Evolutionary conservation across 2,329 filamentous ascomycete species (phyloP), one percentile per base, ranked within the genome.

Genomic region (Thelonectria blattea): DNA sequence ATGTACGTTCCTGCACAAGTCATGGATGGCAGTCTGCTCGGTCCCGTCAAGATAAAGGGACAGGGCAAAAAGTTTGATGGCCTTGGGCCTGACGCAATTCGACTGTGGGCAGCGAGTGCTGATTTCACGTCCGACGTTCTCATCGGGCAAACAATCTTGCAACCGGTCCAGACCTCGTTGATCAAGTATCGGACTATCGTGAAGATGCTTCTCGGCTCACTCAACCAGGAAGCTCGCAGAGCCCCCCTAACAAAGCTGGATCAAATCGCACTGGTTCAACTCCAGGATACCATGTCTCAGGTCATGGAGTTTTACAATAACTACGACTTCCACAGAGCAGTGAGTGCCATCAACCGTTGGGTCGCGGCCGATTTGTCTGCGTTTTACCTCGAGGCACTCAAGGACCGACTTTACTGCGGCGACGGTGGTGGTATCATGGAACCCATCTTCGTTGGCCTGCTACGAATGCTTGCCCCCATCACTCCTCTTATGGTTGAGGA

Each of bases 311-410:
- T 89, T 20, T 93, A 89, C 71, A 77, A 84, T 37, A 85, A 85
- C 24, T 90, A 91, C 72, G 91, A 97, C 71, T 97, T 97, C 75
- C 89, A 92, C 82, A 91, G 88, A 75, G 93, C 85, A 12, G 81
- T 93, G 6, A 86, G 82, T 60, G 78, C 84, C 4, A 82, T 98
- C 65, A 96, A 93, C 75, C 85, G 86, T 64, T 97, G 93, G 88
- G 83, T 96, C 60, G 87, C 88, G 56, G 87, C 83, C 22, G 91
- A 97, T 67, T 83, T 99, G 22, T 97, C 93, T 0, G 90, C 94
- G 0, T 96, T 97, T 75, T 99, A 98, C 75, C 87, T 99, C 58
- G 95, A 99, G 76, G 88, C 91, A 0, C 83, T 93, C 69, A 99
- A 99, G 76, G 95, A 99, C 71, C 84, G 92, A 3, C 81, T 98